phyloP scores from a whole-genome alignment of 1,284 basidiomycete species.

The Sporisorium sorghi region DNA sequence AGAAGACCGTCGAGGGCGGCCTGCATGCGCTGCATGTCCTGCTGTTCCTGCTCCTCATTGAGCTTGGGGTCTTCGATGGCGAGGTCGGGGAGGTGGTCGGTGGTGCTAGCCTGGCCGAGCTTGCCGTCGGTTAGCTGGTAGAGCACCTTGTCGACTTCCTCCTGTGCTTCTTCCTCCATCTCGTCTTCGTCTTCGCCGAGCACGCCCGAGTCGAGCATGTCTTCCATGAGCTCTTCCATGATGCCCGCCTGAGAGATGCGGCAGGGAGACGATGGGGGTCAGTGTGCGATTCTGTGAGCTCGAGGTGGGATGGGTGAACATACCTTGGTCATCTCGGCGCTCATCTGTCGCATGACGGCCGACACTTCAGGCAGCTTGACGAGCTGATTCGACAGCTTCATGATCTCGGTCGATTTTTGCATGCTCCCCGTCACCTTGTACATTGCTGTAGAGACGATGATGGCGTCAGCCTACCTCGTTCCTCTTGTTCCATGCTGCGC shows the following conservation, averaged over 20 bases:
- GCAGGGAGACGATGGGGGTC: too few species aligned
- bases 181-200: constrained; percentile 83
- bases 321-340: constrained; percentile 96
- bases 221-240: constrained; percentile 71
- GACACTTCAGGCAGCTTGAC: constrained; percentile 92
- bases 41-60: constrained; percentile 50
- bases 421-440: constrained; percentile 95
- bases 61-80: constrained; percentile 44
- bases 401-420: constrained; percentile 98
- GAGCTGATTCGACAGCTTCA: constrained; percentile 94
- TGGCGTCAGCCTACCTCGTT: neutral
- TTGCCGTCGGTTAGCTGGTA: constrained; percentile 97
- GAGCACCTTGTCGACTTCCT: constrained; percentile 95
- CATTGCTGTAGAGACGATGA: constrained; percentile 78
- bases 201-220: constrained; percentile 70
- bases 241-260: constrained; percentile 70
- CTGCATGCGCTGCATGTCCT: constrained; percentile 67
- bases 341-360: constrained; percentile 95
- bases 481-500: neutral
- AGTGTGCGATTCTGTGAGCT: neutral
- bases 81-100: constrained; percentile 57
- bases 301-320: neutral
- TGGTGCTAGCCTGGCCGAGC: constrained; percentile 64
- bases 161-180: constrained; percentile 94
- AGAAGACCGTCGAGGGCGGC: constrained; percentile 65